A percentile compares a stretch with the other conserved stretches of the same genome.
These are phyloP conservation scores for Microdochium bolleyi DNA, from an alignment of 2,329 filamentous ascomycete genomes.

Conservation along the genomic window DNA sequence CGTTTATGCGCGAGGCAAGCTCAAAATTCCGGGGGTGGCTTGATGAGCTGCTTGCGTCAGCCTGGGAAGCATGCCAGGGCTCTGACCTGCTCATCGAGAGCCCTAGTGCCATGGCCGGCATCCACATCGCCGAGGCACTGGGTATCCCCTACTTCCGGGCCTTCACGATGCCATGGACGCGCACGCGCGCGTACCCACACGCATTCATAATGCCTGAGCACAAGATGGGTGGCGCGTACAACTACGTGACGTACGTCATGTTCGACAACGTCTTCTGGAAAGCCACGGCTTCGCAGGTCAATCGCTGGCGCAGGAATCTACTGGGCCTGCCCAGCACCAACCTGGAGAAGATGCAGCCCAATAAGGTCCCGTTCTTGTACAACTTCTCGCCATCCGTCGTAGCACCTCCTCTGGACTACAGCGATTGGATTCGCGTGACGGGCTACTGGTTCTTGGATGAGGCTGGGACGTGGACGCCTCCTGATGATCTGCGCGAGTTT, in stretches of 20 bases:
- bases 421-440: conserved; percentile 94
- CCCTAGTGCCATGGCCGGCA: conserved; percentile 93
- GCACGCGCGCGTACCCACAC: conserved; percentile 90
- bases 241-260: conserved; percentile 90
- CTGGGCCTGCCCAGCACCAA: conserved; percentile 74
- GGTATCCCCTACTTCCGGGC: conserved; percentile 92
- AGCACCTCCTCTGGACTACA: conserved; percentile 88
- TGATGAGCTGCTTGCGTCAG: conserved; percentile 74
- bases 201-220: conserved; percentile 89
- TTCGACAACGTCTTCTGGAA: conserved; percentile 98
- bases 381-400: conserved; percentile 95
- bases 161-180: conserved; percentile 98
- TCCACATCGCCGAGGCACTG: conserved; percentile 92
- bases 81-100: conserved; percentile 91
- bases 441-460: conserved; percentile 98
- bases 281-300: conserved; percentile 82
- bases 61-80: conserved; percentile 77
- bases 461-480: conserved; percentile 58
- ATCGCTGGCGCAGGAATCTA: conserved; percentile 79
- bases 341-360: conserved; percentile 85
- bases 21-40: conserved; percentile 91
- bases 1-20: conserved; percentile 83
- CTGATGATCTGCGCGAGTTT: conserved; percentile 68
- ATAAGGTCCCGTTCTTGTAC: conserved; percentile 97
- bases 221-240: conserved; percentile 93